Conservation (phyloP, 208 protist genomes). For the Acanthamoeba lenticulata region DNA sequence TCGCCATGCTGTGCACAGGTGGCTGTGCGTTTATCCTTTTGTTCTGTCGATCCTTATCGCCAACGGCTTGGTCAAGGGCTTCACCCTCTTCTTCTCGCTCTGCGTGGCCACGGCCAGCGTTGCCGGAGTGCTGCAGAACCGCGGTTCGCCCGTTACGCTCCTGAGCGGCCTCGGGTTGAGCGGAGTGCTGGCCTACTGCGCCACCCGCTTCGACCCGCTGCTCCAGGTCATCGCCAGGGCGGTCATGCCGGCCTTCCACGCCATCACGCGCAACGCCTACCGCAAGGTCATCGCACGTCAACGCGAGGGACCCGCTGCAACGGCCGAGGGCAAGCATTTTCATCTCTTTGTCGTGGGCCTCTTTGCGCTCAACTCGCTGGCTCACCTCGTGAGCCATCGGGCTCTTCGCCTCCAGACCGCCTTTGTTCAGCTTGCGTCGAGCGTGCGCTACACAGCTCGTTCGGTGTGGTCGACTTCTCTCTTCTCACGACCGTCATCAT, state of each 20-base stretch:
- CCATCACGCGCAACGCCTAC: not conserved
- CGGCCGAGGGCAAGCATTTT: not conserved
- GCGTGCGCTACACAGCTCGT: not conserved
- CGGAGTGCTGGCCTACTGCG: not conserved
- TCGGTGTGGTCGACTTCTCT: not conserved
- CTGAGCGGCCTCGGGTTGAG: not conserved
- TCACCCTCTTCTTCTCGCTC: not conserved
- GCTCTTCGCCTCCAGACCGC: too few relatives aligned
- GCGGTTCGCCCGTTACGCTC: not conserved
- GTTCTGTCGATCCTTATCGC: not conserved
- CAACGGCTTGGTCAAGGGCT: not conserved
- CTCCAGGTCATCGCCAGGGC: not conserved
- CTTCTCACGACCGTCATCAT: too few relatives aligned
- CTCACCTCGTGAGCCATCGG: not conserved
- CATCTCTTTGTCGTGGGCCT: conserved; percentile 18
- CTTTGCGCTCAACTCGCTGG: not conserved
- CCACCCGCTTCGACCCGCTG: not conserved
- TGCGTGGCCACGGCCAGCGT: too few relatives aligned
- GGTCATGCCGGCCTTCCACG: not conserved
- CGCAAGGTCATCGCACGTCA: not conserved
- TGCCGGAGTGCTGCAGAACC: not conserved
- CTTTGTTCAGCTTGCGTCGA: not conserved
- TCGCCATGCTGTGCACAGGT: not conserved
- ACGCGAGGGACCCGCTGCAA: not conserved
- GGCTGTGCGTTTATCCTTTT: not conserved